phyloP scores from a whole-genome alignment of 164 flowering plant genomes.

The Magnolia changhungtana region DNA sequence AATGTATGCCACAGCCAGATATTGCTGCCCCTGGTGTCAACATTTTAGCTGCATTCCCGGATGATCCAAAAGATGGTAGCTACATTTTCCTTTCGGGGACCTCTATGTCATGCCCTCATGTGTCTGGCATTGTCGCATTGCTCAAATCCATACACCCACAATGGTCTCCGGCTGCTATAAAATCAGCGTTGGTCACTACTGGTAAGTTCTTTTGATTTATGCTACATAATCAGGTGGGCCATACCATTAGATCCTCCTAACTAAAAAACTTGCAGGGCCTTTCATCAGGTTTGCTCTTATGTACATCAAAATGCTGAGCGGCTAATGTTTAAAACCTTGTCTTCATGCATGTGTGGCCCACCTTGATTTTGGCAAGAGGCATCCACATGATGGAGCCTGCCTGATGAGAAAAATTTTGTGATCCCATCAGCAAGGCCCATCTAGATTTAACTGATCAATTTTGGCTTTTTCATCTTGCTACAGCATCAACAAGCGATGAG shows the following conservation, averaged over 20 bases:
- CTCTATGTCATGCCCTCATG: constrained; percentile 52
- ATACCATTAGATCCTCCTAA: background rate
- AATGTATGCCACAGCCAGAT: constrained; percentile 39
- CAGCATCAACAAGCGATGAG: background rate
- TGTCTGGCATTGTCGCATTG: constrained; percentile 43
- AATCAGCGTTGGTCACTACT: constrained; percentile 47
- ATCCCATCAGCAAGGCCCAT: too few relatives aligned
- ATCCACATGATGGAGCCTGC: too few relatives aligned
- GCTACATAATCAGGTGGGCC: background rate
- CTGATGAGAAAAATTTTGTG: too few relatives aligned
- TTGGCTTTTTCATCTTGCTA: background rate
- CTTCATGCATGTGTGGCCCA: background rate
- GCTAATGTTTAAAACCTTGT: background rate
- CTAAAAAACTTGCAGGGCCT: background rate
- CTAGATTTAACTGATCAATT: too few relatives aligned
- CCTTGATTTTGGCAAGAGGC: too few relatives aligned
- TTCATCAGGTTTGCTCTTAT: background rate
- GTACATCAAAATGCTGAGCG: background rate
- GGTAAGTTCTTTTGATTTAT: constrained; percentile 18
- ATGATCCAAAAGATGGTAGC: background rate
- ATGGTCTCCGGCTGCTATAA: constrained; percentile 56
- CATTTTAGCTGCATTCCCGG: constrained; percentile 35
- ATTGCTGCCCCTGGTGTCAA: constrained; percentile 48
- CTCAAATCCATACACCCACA: constrained; percentile 36
- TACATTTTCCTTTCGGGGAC: constrained; percentile 39